These are phyloP conservation scores for Lactifluus volemus DNA, from an alignment of 768 basidiomycete species.

Conservation along the genomic window DNA sequence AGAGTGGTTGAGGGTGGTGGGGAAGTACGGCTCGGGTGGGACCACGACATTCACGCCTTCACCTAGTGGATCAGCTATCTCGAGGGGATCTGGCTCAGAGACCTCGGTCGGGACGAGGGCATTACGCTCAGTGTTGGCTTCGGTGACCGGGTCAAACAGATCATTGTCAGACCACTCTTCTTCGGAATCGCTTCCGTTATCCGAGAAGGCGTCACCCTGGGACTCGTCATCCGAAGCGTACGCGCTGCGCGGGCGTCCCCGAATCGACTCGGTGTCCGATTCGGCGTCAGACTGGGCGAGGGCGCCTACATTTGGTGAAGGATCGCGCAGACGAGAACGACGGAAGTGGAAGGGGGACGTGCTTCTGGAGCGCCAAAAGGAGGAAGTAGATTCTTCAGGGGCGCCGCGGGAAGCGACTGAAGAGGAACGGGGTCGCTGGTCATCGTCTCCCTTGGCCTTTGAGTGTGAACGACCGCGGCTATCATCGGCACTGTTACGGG, in stretches of 20 bases:
- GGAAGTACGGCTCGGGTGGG: constrained; percentile 77
- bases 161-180: constrained; percentile 51
- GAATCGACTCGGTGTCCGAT: constrained; percentile 43
- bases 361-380: constrained; percentile 53
- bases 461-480: constrained; percentile 40
- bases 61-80: constrained; percentile 71
- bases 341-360: constrained; percentile 75
- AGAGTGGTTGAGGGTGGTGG: constrained; percentile 52
- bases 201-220: constrained; percentile 32
- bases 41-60: constrained; percentile 89
- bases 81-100: constrained; percentile 41
- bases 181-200: constrained; percentile 47
- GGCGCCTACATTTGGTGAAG: constrained; percentile 39
- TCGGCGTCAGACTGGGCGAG: constrained; percentile 58
- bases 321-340: constrained; percentile 51
- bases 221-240: constrained; percentile 65
- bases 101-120: constrained; percentile 47
- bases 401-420: constrained; percentile 34
- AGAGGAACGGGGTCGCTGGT: constrained; percentile 30
- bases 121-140: constrained; percentile 83
- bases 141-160: constrained; percentile 73
- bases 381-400: constrained; percentile 24
- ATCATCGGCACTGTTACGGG: constrained; percentile 34
- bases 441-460: constrained; percentile 30
- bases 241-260: constrained; percentile 49